phyloP scores from a whole-genome alignment of 2,329 filamentous ascomycete species.

The Paraphaeosphaeria minitans region DNA sequence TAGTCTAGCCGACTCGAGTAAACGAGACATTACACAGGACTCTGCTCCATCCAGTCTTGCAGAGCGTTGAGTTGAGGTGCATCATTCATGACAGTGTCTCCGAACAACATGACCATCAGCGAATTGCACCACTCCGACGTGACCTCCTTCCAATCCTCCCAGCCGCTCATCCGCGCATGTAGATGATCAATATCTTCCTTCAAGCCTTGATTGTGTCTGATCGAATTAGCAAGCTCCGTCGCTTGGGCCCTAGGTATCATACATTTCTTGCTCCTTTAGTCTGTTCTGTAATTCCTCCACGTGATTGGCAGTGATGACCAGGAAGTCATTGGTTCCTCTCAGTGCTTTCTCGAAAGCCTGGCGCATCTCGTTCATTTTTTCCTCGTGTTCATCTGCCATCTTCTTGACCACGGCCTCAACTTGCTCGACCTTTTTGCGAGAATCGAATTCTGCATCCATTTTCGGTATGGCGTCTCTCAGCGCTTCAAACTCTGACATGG shows the following conservation, averaged over 20 bases:
- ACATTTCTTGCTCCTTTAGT: constrained; percentile 1
- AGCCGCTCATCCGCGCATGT: background rate
- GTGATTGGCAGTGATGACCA: constrained; percentile 1
- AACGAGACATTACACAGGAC: background rate
- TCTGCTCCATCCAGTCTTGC: background rate
- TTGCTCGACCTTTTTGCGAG: background rate
- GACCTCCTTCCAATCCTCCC: background rate
- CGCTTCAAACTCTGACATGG: background rate
- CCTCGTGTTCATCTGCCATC: background rate
- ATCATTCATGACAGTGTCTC: constrained; percentile 2
- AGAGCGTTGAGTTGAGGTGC: background rate
- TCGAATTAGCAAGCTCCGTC: too few relatives aligned
- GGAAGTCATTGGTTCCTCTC: background rate
- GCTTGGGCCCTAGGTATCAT: too few relatives aligned
- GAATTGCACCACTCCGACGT: background rate
- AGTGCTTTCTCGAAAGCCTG: background rate
- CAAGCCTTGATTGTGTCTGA: too few relatives aligned
- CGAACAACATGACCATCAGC: background rate
- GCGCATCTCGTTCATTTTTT: background rate
- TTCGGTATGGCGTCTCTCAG: background rate
- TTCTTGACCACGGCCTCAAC: background rate
- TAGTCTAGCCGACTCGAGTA: too few relatives aligned
- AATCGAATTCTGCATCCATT: constrained; percentile 1
- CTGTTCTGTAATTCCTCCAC: background rate
- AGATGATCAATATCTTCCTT: background rate